Evolutionary conservation across 495 filamentous ascomycete genomes (phyloP).

Genomic region (Aspergillus hancockii): DNA sequence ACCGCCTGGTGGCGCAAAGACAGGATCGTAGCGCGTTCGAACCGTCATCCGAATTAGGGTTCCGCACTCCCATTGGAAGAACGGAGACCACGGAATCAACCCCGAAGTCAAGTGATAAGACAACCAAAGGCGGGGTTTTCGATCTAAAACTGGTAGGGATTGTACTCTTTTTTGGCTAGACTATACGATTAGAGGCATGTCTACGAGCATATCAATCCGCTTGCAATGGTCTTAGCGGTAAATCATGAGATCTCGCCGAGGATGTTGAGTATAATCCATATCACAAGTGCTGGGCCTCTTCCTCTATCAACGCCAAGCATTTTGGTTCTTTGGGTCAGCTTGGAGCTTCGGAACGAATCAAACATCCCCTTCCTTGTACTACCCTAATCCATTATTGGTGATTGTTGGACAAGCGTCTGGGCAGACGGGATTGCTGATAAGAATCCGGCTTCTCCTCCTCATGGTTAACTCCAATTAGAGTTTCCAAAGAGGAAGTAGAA

Average conservation of each 20-base stretch:
- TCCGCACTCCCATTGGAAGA: neutral
- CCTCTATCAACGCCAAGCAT: neutral
- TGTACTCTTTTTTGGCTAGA: no score
- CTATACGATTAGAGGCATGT: neutral
- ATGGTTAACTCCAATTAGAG: neutral
- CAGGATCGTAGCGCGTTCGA: neutral
- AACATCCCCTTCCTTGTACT: neutral
- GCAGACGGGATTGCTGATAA: neutral
- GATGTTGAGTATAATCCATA: no score
- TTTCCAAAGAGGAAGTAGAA: neutral
- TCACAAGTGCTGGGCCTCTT: neutral
- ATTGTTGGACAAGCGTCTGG: neutral
- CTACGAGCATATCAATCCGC: no score
- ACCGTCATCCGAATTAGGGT: neutral
- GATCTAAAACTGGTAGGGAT: neutral
- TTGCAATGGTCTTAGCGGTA: neutral
- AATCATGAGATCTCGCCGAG: neutral
- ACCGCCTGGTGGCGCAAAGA: neutral
- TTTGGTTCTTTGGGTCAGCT: neutral
- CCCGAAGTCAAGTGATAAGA: neutral
- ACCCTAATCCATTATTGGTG: neutral
- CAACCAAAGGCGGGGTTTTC: neutral
- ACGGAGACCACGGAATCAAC: neutral
- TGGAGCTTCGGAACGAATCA: no score
- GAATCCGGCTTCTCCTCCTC: neutral